A percentile compares a stretch with the other conserved stretches of the same genome.
phyloP scores from a whole-genome alignment of 73 alveolate genomes.

The Paramecium sexaurelia region DNA sequence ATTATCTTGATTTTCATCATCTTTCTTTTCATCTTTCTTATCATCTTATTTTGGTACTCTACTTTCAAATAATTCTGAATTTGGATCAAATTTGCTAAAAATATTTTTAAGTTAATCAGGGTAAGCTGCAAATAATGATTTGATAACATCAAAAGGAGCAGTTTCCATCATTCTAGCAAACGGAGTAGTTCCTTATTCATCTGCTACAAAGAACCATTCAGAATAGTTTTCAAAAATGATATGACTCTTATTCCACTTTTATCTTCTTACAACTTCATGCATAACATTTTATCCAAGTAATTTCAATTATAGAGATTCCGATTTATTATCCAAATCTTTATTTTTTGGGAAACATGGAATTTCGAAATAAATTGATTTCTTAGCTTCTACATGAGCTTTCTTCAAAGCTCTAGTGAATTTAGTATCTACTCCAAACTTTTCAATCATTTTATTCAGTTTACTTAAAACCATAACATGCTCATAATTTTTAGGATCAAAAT shows the following conservation, averaged over 20 bases:
- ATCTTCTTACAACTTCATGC: slow-evolving; percentile 55
- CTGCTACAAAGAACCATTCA: slow-evolving; percentile 13
- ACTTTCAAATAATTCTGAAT: neutral
- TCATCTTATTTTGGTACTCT: neutral
- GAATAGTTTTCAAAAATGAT: neutral
- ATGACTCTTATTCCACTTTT: slow-evolving; percentile 30
- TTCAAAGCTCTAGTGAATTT: neutral
- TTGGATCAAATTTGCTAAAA: neutral
- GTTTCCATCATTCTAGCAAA: slow-evolving; percentile 13
- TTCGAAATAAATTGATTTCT: slow-evolving; percentile 16
- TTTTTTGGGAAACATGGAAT: slow-evolving; percentile 57
- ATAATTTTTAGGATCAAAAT: slow-evolving; percentile 7
- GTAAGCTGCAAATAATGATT: neutral
- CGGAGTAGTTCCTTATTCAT: neutral
- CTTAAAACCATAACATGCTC: slow-evolving; percentile 24
- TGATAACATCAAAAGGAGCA: slow-evolving; percentile 34
- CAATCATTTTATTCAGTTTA: neutral
- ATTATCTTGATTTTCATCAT: neutral
- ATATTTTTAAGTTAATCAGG: slow-evolving; percentile 9
- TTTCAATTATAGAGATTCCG: neutral
- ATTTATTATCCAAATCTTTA: slow-evolving; percentile 15
- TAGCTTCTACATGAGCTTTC: slow-evolving; percentile 30
- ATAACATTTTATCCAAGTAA: neutral
- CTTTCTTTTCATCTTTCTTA: neutral
- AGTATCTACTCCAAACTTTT: neutral